phyloP scores from a whole-genome alignment of 768 basidiomycete genomes.

The Symmetrospora coprosmae region DNA sequence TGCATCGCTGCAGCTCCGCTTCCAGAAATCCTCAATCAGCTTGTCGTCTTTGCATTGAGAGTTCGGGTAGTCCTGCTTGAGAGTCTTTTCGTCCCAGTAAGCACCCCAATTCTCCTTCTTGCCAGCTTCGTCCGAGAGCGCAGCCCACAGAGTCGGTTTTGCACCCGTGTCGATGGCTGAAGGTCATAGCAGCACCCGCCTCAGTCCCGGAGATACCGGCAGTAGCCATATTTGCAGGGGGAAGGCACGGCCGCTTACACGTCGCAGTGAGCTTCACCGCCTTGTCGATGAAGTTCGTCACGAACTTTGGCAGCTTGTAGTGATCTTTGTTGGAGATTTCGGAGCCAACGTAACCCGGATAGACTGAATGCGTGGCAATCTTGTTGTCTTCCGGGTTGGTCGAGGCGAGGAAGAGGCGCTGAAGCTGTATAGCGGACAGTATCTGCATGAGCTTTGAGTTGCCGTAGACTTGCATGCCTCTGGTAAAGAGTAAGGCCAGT shows the following conservation, averaged over 20 bases:
- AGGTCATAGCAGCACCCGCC: not conserved
- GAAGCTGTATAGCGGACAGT: not conserved
- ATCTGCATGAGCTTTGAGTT: slow-evolving; percentile 2
- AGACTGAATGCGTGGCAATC: not conserved
- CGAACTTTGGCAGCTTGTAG: not conserved
- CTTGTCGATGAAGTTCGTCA: not conserved
- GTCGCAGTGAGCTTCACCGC: not conserved
- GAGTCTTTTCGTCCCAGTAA: slow-evolving; percentile 6
- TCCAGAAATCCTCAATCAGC: not conserved
- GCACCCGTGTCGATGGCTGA: not conserved
- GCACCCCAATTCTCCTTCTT: not conserved
- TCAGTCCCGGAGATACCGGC: not conserved
- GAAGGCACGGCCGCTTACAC: not conserved
- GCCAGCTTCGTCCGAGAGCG: slow-evolving; percentile 5
- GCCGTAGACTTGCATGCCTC: slow-evolving; percentile 11
- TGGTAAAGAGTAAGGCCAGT: not conserved
- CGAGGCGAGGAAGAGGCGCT: not conserved
- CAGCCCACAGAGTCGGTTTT: slow-evolving; percentile 1
- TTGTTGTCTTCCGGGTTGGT: not conserved
- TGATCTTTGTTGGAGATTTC: slow-evolving; percentile 3
- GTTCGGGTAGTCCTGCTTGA: not conserved
- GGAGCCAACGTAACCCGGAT: slow-evolving; percentile 1
- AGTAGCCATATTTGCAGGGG: not conserved
- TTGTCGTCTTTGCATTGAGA: not conserved
- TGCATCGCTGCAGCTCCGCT: not conserved